Base-by-base conservation (phyloP, 768 basidiomycete genomes). In the Psilocybe subaeruginosa region DNA sequence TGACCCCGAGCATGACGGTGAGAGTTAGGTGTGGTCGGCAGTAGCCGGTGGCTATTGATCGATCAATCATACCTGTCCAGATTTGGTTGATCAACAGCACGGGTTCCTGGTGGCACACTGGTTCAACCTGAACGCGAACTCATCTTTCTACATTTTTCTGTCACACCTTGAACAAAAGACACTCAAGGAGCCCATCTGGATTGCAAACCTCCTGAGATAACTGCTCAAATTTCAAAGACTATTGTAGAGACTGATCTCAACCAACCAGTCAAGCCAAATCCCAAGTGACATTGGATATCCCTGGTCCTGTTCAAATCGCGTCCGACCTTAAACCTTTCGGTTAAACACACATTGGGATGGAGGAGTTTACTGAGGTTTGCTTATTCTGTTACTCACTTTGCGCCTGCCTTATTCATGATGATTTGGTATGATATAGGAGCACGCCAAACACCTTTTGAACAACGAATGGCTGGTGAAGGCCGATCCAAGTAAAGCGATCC, bases 391-490 rank as follows among this genome's bases (percentile, higher is more conserved):
- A 2, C 23, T 23, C 23, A 23, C 23, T 23, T 23, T 23, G 23
- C 23, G 2, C 23, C 23, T 23, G 23, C 23, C 23, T 23, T 23
- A 23, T 23, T 23, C 23, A 23, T 23, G 23, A 23, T 35, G 19
- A 5, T 58, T 54, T 31, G 56, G 11, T 5, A 55, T 33, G 23
- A 41, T 56, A 41, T 61, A 92, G 90, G 84, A 85, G 51, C 79
- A 85, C 58, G 76, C 81, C 35, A 85, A 84, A 56, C 69, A 72
- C 35, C 79, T 92, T 33, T 75, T 89, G 30, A 76, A 75, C 58
- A 89, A 86, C 70, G 90, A 92, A 72, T 93, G 91, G 91, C 78
- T 92, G 11, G 84, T 84, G 33, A 91, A 89, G 71, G 76, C 82
- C 54, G 87, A 92, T 68, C 76, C 77, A 39, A 76, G 76, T 48